These are phyloP conservation scores for Rutstroemia sp. DNA, from an alignment of 2,329 filamentous ascomycete species.

Conservation along the genomic window DNA sequence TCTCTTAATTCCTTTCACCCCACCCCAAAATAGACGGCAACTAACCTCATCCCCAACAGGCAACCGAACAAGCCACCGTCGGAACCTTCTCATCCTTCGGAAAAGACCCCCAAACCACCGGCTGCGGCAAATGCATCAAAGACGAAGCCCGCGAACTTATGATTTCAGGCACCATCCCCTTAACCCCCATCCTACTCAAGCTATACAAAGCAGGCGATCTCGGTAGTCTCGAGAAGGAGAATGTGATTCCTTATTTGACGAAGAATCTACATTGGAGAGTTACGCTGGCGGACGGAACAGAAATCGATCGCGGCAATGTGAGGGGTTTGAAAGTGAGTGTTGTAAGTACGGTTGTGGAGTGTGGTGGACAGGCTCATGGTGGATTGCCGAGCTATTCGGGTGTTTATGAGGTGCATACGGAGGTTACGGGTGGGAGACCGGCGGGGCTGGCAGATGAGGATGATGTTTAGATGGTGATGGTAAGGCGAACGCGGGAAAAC, in stretches of 20 bases:
- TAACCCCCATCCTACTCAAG: constrained; percentile 32
- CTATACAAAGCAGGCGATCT: constrained; percentile 24
- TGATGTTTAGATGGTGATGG: not conserved
- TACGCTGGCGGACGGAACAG: constrained; percentile 19
- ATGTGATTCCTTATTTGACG: constrained; percentile 28
- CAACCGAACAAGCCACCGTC: constrained; percentile 29
- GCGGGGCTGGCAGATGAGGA: constrained; percentile 13
- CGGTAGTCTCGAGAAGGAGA: constrained; percentile 24
- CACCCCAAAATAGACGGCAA: constrained; percentile 14
- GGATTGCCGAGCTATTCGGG: constrained; percentile 20
- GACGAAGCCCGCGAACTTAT: constrained; percentile 24
- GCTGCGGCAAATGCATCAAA: constrained; percentile 30
- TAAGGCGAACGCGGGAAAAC: too few relatives aligned
- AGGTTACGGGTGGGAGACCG: constrained; percentile 23
- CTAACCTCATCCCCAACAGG: not conserved
- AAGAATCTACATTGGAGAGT: constrained; percentile 28
- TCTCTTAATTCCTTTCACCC: constrained; percentile 7
- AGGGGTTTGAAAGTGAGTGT: constrained; percentile 25
- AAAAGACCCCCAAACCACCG: constrained; percentile 25
- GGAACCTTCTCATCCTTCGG: constrained; percentile 34
- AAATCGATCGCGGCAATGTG: constrained; percentile 20
- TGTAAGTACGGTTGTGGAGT: constrained; percentile 22
- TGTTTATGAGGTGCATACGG: constrained; percentile 25
- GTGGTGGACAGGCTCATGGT: constrained; percentile 13
- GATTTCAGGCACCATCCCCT: constrained; percentile 34